Evolutionary conservation across 2,329 filamentous ascomycete species (phyloP).

Genomic region (Aspergillus pseudoglaucus): DNA sequence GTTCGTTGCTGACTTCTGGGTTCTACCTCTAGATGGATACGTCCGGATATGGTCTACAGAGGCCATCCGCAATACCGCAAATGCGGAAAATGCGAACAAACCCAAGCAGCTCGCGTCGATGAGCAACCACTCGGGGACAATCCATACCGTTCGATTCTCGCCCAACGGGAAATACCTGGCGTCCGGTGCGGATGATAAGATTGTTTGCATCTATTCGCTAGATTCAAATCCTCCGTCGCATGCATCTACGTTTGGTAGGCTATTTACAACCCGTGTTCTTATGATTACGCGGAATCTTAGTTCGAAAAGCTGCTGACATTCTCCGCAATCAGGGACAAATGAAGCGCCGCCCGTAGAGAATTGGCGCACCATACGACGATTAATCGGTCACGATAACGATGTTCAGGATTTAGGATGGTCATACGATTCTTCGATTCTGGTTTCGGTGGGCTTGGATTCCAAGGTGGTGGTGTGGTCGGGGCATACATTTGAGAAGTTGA

Average conservation of each 20-base stretch:
- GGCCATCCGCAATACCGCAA: conserved; percentile 74
- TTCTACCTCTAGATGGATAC: conserved; percentile 64
- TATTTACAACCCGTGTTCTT: conserved; percentile 1
- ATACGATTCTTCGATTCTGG: conserved; percentile 86
- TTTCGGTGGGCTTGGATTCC: conserved; percentile 93
- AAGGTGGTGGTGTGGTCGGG: conserved; percentile 99
- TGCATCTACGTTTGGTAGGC: conserved; percentile 70
- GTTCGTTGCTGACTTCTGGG: conserved; percentile 5
- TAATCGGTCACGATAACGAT: conserved; percentile 97
- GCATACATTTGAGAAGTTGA: conserved; percentile 95
- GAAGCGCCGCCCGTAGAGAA: conserved; percentile 93
- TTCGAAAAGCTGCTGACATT: conserved; percentile 7
- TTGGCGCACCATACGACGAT: conserved; percentile 88
- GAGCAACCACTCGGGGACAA: conserved; percentile 96
- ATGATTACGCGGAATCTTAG: not conserved
- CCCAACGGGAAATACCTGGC: conserved; percentile 91
- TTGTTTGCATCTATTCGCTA: conserved; percentile 93
- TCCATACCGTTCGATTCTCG: conserved; percentile 94
- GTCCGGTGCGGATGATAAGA: conserved; percentile 96
- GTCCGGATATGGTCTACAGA: conserved; percentile 98
- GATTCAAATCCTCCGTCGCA: conserved; percentile 74
- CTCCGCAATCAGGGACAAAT: conserved; percentile 56
- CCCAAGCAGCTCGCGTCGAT: conserved; percentile 95
- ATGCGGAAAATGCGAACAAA: conserved; percentile 62
- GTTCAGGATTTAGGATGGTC: conserved; percentile 98